Conservation (phyloP, 331 rosid genomes). For the Phaseolus coccineus region DNA sequence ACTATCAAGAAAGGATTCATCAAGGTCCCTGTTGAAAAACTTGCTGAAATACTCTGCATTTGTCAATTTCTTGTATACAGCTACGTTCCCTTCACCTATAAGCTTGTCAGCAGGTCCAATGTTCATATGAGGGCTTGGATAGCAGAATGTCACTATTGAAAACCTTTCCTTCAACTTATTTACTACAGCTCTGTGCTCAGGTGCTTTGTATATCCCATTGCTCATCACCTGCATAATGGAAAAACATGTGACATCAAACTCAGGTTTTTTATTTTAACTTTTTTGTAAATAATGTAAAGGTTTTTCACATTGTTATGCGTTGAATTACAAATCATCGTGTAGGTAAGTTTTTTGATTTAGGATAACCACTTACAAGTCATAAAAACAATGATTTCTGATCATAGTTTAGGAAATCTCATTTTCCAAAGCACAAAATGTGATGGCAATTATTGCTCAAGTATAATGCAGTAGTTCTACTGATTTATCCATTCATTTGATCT, state of each 20-base stretch:
- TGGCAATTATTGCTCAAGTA: not conserved
- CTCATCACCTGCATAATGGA: conserved; percentile 48
- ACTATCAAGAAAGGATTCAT: conserved; percentile 54
- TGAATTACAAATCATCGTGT: not conserved
- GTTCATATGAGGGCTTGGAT: conserved; percentile 43
- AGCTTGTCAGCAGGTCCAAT: conserved; percentile 49
- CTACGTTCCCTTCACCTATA: conserved; percentile 39
- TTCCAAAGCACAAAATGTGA: conserved; percentile 12
- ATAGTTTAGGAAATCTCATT: not conserved
- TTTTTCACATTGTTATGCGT: no score
- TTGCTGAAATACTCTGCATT: conserved; percentile 45
- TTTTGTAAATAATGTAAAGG: no score
- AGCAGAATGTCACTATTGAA: conserved; percentile 58
- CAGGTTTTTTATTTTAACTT: not conserved
- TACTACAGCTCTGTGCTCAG: conserved; percentile 58
- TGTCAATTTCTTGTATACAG: conserved; percentile 48
- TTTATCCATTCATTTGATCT: not conserved
- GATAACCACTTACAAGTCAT: no score
- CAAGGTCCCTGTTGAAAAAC: conserved; percentile 54
- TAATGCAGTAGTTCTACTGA: not conserved
- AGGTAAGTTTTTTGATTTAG: not conserved
- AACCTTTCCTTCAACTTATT: conserved; percentile 54
- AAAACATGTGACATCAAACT: conserved; percentile 14
- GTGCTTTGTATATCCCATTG: conserved; percentile 64
- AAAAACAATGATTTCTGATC: not conserved